Percentiles rank a stretch among this genome's conserved stretches.
These are phyloP conservation scores for Tetrapisispora nanseiensis DNA, from an alignment of 805 yeast genomes.

Conservation along the genomic window DNA sequence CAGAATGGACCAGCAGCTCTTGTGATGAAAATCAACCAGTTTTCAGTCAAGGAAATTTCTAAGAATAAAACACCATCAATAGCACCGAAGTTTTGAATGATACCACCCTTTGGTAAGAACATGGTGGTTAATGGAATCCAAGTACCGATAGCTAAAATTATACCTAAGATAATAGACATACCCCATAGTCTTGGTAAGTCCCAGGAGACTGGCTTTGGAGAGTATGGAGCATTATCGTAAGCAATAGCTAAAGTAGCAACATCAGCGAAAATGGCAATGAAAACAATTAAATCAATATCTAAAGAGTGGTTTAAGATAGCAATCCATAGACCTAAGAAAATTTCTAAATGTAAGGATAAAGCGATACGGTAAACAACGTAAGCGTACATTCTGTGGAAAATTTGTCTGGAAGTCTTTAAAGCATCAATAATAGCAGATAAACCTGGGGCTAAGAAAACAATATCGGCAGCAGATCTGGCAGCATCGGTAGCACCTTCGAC, in stretches of 20 bases:
- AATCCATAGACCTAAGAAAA: conserved; percentile 94
- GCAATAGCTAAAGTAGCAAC: conserved; percentile 96
- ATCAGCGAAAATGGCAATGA: conserved; percentile 95
- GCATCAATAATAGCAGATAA: conserved; percentile 91
- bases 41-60: conserved; percentile 90
- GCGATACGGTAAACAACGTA: conserved; percentile 98
- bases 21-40: conserved; percentile 94
- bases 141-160: conserved; percentile 79
- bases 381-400: conserved; percentile 98
- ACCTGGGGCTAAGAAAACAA: conserved; percentile 93
- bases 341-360: conserved; percentile 86
- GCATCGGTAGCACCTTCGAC: conserved; percentile 98
- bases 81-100: conserved; percentile 91
- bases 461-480: conserved; percentile 95
- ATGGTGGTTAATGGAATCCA: conserved; percentile 93
- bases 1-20: conserved; percentile 98
- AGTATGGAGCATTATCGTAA: conserved; percentile 94
- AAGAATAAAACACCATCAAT: conserved; percentile 88
- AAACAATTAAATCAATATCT: conserved; percentile 85
- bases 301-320: conserved; percentile 82
- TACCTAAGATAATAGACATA: conserved; percentile 82
- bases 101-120: conserved; percentile 87
- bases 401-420: conserved; percentile 88
- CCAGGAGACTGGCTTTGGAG: conserved; percentile 91
- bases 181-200: conserved; percentile 96